Evolutionary conservation across 768 basidiomycete species (phyloP).

Genomic region (Amylocystis lapponica): DNA sequence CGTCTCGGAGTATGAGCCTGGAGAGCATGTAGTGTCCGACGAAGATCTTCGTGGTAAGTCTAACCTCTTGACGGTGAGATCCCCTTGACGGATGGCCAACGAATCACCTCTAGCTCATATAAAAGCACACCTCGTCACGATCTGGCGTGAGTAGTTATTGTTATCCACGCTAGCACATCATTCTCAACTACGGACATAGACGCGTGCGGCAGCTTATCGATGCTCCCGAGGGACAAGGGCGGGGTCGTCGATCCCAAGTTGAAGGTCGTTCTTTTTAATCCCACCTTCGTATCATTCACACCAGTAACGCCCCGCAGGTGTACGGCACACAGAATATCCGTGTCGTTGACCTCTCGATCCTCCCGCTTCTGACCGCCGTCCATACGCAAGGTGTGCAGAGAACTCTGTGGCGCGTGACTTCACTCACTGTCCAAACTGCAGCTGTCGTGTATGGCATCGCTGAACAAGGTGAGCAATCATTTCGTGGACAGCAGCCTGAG

Average conservation of each 20-base stretch:
- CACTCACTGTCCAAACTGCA: slow-evolving; percentile 8
- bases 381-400: slow-evolving; percentile 9
- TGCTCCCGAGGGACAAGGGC: slow-evolving; percentile 32
- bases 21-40: slow-evolving; percentile 6
- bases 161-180: background rate
- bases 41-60: slow-evolving; percentile 7
- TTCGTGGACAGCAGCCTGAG: too few species aligned
- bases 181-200: slow-evolving; percentile 16
- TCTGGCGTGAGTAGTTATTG: slow-evolving; percentile 12
- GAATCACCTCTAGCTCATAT: slow-evolving; percentile 1
- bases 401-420: slow-evolving; percentile 26
- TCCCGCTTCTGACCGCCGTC: slow-evolving; percentile 5
- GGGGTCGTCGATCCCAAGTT: slow-evolving; percentile 35
- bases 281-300: background rate
- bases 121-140: slow-evolving; percentile 4
- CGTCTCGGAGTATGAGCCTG: slow-evolving; percentile 6
- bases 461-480: slow-evolving; percentile 20
- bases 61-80: background rate
- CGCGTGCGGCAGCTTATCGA: slow-evolving; percentile 32
- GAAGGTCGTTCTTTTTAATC: slow-evolving; percentile 16
- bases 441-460: slow-evolving; percentile 23
- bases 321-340: slow-evolving; percentile 13
- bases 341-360: slow-evolving; percentile 8
- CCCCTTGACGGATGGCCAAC: background rate
- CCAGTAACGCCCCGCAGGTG: background rate